A percentile compares a stretch with the other conserved stretches of the same genome.
Conservation (phyloP, 495 filamentous ascomycete genomes). For the Delitschia confertaspora region DNA sequence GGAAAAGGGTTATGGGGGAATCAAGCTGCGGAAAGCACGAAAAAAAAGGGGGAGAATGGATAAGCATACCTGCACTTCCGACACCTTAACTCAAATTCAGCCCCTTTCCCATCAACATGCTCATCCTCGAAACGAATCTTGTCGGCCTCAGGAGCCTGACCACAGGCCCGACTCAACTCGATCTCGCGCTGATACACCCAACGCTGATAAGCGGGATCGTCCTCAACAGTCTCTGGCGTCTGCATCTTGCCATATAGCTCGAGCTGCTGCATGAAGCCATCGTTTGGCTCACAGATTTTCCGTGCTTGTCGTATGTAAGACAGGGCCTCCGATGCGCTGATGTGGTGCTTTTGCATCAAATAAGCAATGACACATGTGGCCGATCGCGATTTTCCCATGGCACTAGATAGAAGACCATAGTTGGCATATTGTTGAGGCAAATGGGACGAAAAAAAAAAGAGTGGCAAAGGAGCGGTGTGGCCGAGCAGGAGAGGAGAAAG, state of each 20-base stretch:
- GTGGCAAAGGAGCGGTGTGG: conserved; percentile 29
- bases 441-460: conserved; percentile 5
- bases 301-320: conserved; percentile 54
- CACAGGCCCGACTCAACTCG: conserved; percentile 58
- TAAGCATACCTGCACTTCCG: conserved; percentile 43
- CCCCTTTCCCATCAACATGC: conserved; percentile 29
- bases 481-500: neutral
- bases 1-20: conserved; percentile 1
- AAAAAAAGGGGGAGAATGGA: conserved; percentile 4
- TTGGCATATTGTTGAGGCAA: conserved; percentile 28
- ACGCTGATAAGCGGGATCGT: conserved; percentile 66
- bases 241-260: conserved; percentile 75
- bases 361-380: conserved; percentile 77
- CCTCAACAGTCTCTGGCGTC: conserved; percentile 60
- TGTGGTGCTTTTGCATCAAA: conserved; percentile 56
- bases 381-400: conserved; percentile 92
- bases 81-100: conserved; percentile 43
- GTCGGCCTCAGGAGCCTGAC: conserved; percentile 54
- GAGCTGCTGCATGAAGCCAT: conserved; percentile 81
- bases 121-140: conserved; percentile 82
- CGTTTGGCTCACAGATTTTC: conserved; percentile 72
- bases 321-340: conserved; percentile 53
- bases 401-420: conserved; percentile 45
- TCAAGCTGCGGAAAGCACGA: neutral
- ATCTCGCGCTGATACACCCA: conserved; percentile 81